Conservation (phyloP, 495 filamentous ascomycete genomes). For the Penicillium angulare region DNA sequence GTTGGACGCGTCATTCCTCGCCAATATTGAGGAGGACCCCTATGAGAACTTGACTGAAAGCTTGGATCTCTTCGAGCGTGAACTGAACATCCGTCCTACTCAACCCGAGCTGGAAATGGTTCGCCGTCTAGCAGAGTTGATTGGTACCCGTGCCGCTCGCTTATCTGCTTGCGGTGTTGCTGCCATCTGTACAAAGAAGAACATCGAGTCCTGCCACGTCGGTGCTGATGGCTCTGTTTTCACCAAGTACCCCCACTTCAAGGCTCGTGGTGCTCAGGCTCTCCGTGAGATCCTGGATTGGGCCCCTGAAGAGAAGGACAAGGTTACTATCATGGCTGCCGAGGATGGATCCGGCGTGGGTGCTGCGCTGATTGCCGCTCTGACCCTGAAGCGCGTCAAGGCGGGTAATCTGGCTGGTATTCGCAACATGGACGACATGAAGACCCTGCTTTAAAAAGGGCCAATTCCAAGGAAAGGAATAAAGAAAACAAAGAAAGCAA, state of each 20-base stretch:
- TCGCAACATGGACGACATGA: constrained; percentile 60
- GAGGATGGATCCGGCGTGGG: constrained; percentile 98
- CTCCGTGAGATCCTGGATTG: constrained; percentile 94
- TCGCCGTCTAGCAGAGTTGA: constrained; percentile 85
- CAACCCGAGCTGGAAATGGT: constrained; percentile 79
- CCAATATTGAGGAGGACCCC: constrained; percentile 91
- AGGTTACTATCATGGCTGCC: constrained; percentile 78
- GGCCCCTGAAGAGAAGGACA: constrained; percentile 75
- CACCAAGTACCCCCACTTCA: constrained; percentile 98
- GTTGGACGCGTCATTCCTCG: constrained; percentile 91
- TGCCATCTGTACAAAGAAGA: constrained; percentile 94
- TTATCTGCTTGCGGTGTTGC: constrained; percentile 92
- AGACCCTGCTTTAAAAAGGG: constrained; percentile 41
- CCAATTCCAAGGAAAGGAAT: no score
- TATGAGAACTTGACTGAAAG: constrained; percentile 92
- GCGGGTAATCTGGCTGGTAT: constrained; percentile 78
- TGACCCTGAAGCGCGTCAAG: constrained; percentile 84
- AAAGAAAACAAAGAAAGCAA: no score
- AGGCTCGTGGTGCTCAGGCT: constrained; percentile 81
- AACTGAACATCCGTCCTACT: constrained; percentile 65
- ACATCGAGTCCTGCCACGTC: constrained; percentile 81
- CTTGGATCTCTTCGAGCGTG: constrained; percentile 69
- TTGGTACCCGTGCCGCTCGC: constrained; percentile 90
- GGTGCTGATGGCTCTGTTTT: constrained; percentile 95
- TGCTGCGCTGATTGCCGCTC: constrained; percentile 87